phyloP scores from a whole-genome alignment of 805 yeast species.

The Yarrowia osloensis region DNA sequence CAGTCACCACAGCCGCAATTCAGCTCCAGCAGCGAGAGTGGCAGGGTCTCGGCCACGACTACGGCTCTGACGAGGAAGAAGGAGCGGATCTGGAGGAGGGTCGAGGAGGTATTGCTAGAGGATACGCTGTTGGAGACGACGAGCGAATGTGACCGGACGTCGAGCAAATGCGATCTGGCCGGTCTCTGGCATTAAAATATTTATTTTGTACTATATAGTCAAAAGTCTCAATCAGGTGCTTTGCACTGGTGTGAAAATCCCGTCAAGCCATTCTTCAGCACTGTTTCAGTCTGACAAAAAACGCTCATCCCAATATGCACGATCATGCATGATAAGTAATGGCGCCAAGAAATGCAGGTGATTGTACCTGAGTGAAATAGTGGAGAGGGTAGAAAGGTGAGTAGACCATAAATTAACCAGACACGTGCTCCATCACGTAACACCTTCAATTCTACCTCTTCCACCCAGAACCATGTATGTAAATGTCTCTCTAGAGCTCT shows the following conservation, averaged over 20 bases:
- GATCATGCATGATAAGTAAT: constrained; percentile 19
- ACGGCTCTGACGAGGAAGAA: constrained; percentile 48
- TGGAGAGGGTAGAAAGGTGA: background rate
- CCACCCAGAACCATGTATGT: background rate
- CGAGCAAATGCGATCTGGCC: background rate
- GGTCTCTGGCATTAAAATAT: too few relatives aligned
- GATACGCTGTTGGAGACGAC: constrained; percentile 49
- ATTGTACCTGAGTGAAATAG: background rate
- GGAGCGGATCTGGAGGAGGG: constrained; percentile 87
- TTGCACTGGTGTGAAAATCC: background rate
- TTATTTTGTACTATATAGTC: constrained; percentile 20
- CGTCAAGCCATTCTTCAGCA: background rate
- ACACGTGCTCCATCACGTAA: too few relatives aligned
- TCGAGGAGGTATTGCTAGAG: constrained; percentile 84
- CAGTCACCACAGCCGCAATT: constrained; percentile 87
- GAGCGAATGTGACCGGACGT: constrained; percentile 23
- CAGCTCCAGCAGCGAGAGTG: constrained; percentile 69
- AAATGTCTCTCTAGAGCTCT: background rate
- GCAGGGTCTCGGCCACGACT: constrained; percentile 93
- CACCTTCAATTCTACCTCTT: background rate
- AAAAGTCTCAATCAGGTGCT: background rate
- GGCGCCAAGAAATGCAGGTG: background rate
- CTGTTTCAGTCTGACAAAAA: background rate
- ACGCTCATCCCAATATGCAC: constrained; percentile 19
- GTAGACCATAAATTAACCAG: background rate